These are phyloP conservation scores for Quambalaria eucalypti DNA, from an alignment of 1,284 basidiomycete species.

Conservation along the genomic window DNA sequence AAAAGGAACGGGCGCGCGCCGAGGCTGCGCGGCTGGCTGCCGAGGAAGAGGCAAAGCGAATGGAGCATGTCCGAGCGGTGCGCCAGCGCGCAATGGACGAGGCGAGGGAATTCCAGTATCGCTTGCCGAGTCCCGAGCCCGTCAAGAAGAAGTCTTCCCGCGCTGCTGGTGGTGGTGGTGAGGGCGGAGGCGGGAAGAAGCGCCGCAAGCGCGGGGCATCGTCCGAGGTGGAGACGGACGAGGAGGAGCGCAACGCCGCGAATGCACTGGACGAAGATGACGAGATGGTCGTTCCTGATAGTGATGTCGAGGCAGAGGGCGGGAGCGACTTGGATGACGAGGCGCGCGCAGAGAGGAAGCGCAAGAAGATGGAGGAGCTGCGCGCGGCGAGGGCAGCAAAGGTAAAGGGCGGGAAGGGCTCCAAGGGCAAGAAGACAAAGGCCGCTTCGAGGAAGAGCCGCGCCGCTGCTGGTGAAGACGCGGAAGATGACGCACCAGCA, in stretches of 20 bases:
- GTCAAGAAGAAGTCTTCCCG: conserved; percentile 19
- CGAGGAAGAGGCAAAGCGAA: conserved; percentile 24
- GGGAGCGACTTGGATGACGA: not conserved
- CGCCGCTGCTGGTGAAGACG: not conserved
- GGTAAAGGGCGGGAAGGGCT: not conserved
- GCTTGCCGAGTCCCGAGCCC: conserved; percentile 21
- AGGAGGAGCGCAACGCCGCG: not conserved
- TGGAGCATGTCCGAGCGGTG: conserved; percentile 29
- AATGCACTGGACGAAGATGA: not conserved
- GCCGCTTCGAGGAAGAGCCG: not conserved
- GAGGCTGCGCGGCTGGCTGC: conserved; percentile 32
- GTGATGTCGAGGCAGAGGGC: not conserved
- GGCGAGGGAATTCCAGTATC: conserved; percentile 1
- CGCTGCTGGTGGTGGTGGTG: conserved; percentile 11
- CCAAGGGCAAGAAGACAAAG: not conserved
- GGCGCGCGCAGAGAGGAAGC: not conserved
- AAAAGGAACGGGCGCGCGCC: conserved; percentile 25
- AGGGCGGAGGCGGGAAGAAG: conserved; percentile 13
- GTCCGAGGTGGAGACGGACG: not conserved
- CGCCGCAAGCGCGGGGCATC: conserved; percentile 1
- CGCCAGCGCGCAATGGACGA: conserved; percentile 16
- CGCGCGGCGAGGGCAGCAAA: not conserved
- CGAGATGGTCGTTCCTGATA: not conserved
- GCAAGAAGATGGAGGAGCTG: not conserved
- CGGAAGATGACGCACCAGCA: too few species aligned